Percentiles rank a stretch among this genome's conserved stretches.
These are phyloP conservation scores for Chenopodium formosanum DNA, from an alignment of 148 eudicot species.

Conservation along the genomic window DNA sequence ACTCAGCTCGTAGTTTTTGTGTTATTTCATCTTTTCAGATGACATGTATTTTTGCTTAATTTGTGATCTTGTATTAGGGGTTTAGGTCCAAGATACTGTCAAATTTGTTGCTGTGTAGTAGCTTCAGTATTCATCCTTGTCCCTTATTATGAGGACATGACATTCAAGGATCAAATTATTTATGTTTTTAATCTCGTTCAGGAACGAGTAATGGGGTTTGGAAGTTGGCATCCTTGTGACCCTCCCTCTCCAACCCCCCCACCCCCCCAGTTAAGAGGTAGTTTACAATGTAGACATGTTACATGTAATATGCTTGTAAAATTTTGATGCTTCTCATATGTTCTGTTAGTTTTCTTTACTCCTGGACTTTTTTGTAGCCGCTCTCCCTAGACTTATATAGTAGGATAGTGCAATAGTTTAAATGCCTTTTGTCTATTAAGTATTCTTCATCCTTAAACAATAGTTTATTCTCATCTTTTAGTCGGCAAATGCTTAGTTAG, in stretches of 20 bases:
- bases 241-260: too few species aligned
- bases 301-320: background rate
- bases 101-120: slow-evolving; percentile 5
- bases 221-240: background rate
- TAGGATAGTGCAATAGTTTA: background rate
- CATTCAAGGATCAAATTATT: background rate
- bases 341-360: background rate
- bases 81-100: background rate
- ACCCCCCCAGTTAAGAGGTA: background rate
- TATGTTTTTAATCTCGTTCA: background rate
- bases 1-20: background rate
- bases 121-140: background rate
- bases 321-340: background rate
- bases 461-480: background rate
- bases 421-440: background rate
- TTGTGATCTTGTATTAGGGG: background rate
- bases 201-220: background rate
- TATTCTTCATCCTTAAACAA: background rate
- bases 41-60: background rate
- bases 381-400: background rate
- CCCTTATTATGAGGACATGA: background rate
- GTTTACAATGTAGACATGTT: background rate
- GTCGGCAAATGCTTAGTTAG: background rate
- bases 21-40: background rate
- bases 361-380: too few species aligned